These are phyloP conservation scores for Alternaria consortialis DNA, from an alignment of 2,329 filamentous ascomycete genomes.

Conservation along the genomic window DNA sequence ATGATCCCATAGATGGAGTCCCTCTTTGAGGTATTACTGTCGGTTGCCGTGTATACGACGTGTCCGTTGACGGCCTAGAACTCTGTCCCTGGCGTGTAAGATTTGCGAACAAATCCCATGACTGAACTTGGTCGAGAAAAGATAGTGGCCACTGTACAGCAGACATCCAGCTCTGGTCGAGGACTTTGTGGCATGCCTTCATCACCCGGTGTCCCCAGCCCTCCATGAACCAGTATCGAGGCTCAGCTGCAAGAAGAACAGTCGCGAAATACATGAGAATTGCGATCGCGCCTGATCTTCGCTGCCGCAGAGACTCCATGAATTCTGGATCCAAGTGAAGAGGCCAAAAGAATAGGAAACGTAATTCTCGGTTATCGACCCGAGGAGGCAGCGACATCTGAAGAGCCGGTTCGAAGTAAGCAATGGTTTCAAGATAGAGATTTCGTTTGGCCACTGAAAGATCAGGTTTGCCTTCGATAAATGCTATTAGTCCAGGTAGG, in stretches of 20 bases:
- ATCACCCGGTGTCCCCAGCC: conserved; percentile 46
- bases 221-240: conserved; percentile 53
- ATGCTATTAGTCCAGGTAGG: conserved; percentile 28
- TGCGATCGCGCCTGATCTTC: conserved; percentile 47
- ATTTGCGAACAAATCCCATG: conserved; percentile 16
- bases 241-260: conserved; percentile 45
- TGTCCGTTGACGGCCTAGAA: not conserved
- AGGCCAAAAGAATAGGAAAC: conserved; percentile 52
- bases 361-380: conserved; percentile 45
- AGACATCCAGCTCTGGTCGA: conserved; percentile 38
- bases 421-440: conserved; percentile 26
- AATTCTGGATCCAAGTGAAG: conserved; percentile 47
- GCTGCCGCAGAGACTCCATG: conserved; percentile 40
- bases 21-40: conserved; percentile 10
- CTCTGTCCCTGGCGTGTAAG: not conserved
- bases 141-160: conserved; percentile 40
- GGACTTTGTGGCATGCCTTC: conserved; percentile 28
- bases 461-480: conserved; percentile 33
- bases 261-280: conserved; percentile 53
- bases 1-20: not conserved
- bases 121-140: conserved; percentile 21
- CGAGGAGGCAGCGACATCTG: conserved; percentile 32
- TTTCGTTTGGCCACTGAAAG: conserved; percentile 29
- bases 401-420: conserved; percentile 31
- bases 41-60: conserved; percentile 10